Conservation (phyloP, 306 rosid species). For the Senna siamea region DNA sequence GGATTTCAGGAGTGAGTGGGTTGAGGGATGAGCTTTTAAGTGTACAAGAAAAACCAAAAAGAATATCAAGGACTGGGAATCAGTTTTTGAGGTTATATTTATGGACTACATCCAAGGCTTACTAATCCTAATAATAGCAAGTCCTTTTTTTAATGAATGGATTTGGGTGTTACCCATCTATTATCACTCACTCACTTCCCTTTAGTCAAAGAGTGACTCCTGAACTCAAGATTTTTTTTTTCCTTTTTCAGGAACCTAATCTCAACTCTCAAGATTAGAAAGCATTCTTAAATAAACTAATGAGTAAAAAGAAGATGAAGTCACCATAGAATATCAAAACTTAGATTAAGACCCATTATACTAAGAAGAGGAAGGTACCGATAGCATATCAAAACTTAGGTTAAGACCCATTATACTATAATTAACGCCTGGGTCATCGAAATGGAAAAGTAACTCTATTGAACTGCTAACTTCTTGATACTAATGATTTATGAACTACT, state of each 20-base stretch:
- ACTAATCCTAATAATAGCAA: neutral
- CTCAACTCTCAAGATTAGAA: neutral
- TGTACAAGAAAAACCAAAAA: neutral
- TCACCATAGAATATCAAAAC: slow-evolving; percentile 7
- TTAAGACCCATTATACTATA: neutral
- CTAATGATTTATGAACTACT: neutral
- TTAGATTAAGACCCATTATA: neutral
- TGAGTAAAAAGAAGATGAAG: neutral
- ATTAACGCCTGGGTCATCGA: neutral
- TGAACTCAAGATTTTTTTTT: neutral
- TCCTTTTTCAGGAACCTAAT: neutral
- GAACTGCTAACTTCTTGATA: neutral
- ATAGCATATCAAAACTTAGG: neutral
- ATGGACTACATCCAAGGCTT: slow-evolving; percentile 23
- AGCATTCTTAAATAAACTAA: slow-evolving; percentile 3
- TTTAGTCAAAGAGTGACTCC: slow-evolving; percentile 22
- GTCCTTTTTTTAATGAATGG: slow-evolving; percentile 21
- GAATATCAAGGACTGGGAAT: neutral
- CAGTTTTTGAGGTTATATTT: slow-evolving; percentile 4
- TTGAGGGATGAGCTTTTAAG: neutral
- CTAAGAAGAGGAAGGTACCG: neutral
- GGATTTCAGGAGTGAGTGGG: neutral
- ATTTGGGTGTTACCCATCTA: slow-evolving; percentile 9
- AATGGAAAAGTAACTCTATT: neutral
- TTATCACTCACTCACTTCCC: slow-evolving; percentile 2